Evolutionary conservation across 192 early-diverging fungal genomes (phyloP).

Genomic region (Backusella tarrabulga): DNA sequence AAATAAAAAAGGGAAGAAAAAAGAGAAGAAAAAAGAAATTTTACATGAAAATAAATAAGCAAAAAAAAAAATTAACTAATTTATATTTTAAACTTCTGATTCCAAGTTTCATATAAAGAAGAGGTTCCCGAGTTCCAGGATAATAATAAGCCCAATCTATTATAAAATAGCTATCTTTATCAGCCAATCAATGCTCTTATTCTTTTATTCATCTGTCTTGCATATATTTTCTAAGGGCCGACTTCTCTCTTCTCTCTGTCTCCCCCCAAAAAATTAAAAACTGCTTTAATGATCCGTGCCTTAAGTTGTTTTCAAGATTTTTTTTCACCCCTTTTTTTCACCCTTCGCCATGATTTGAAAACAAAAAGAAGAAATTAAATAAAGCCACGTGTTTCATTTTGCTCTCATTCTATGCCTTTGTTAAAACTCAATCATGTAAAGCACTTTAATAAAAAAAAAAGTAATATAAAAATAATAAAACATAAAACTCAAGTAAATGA

Average conservation of each 20-base stretch:
- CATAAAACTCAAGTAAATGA: too few relatives aligned
- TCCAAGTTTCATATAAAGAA: background rate
- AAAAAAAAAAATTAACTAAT: background rate
- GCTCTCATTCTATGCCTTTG: background rate
- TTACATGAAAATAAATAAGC: too few relatives aligned
- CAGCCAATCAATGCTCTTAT: background rate
- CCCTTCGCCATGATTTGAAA: background rate
- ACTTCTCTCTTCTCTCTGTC: background rate
- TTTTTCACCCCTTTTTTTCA: background rate
- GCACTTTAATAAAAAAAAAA: background rate
- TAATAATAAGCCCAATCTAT: background rate
- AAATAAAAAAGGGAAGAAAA: background rate
- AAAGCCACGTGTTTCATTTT: background rate
- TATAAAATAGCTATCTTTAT: background rate
- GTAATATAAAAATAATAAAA: too few relatives aligned
- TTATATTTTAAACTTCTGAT: conserved; percentile 1
- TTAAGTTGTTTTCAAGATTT: background rate
- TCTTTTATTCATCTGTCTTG: background rate
- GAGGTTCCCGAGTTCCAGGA: conserved; percentile 12
- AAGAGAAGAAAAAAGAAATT: background rate
- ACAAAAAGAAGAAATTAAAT: background rate
- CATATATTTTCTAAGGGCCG: conserved; percentile 1
- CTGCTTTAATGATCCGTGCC: background rate
- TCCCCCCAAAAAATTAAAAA: background rate
- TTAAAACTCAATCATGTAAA: background rate